Evolutionary conservation across 2,329 filamentous ascomycete genomes (phyloP).

Genomic region (Pseudogymnoascus sp.): DNA sequence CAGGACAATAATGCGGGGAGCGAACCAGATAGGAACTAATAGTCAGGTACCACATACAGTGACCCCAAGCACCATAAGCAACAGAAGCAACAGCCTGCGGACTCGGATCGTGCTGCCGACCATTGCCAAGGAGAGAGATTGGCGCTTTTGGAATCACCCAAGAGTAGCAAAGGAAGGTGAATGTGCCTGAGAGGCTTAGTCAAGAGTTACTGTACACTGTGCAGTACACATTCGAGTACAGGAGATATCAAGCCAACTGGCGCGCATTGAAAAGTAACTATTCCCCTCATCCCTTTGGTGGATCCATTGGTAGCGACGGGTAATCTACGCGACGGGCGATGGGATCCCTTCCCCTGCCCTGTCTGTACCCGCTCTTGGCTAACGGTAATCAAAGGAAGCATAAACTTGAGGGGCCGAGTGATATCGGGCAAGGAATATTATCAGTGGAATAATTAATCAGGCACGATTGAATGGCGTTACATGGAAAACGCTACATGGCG

Average conservation of each 20-base stretch:
- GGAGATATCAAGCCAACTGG: not conserved
- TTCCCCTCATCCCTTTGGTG: not conserved
- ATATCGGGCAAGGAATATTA: not conserved
- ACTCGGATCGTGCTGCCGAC: not conserved
- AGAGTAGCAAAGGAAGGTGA: not conserved
- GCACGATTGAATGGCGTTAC: not conserved
- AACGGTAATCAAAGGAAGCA: not conserved
- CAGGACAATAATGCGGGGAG: conserved; percentile 3
- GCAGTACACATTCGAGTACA: not conserved
- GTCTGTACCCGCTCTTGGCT: not conserved
- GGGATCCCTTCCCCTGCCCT: not conserved
- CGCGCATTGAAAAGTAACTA: not conserved
- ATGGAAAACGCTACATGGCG: not conserved
- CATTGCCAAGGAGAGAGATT: not conserved
- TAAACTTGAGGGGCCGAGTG: not conserved
- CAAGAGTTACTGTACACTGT: not conserved
- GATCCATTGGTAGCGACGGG: not conserved
- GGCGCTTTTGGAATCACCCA: not conserved
- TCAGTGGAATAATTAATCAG: not conserved
- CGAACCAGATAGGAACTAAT: not conserved
- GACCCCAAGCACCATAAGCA: not conserved
- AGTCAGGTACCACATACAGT: not conserved
- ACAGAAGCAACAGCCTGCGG: not conserved
- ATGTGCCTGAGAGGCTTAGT: not conserved
- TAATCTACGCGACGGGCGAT: conserved; percentile 1